Percentiles rank a stretch among this genome's conserved stretches.
phyloP scores from a whole-genome alignment of 805 yeast genomes.

The Candida koratica region DNA sequence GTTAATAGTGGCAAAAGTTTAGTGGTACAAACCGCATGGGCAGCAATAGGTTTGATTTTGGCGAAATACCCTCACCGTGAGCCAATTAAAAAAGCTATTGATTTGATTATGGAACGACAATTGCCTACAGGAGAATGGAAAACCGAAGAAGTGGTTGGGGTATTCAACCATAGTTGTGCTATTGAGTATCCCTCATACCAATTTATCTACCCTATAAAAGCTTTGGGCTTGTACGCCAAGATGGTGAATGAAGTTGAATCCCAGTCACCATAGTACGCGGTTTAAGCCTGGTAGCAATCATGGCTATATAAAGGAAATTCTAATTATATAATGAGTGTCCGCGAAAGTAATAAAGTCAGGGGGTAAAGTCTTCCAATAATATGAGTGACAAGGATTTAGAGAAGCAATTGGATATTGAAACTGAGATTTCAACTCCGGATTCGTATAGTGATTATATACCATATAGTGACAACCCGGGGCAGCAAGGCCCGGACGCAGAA shows the following conservation, averaged over 20 bases:
- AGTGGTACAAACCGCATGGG: constrained; percentile 94
- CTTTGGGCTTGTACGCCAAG: constrained; percentile 66
- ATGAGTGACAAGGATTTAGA: constrained; percentile 8
- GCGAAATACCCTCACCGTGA: constrained; percentile 73
- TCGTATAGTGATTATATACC: constrained; percentile 1
- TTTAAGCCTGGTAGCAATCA: no score
- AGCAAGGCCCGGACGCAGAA: constrained; percentile 1
- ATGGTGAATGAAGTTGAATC: neutral
- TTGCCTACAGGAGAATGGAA: constrained; percentile 76
- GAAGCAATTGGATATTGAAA: constrained; percentile 6
- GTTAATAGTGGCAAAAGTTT: constrained; percentile 60
- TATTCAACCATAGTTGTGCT: constrained; percentile 85
- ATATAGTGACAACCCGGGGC: neutral
- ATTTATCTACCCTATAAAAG: constrained; percentile 87
- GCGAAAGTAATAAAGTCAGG: no score
- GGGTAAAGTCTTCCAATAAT: neutral
- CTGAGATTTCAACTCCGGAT: constrained; percentile 3
- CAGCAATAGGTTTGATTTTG: constrained; percentile 69
- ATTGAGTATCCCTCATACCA: constrained; percentile 95
- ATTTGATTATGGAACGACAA: constrained; percentile 64
- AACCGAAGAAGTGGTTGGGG: constrained; percentile 87
- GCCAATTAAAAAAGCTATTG: constrained; percentile 61
- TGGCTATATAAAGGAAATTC: neutral
- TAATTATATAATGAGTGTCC: no score
- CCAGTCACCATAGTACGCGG: no score